Conservation (phyloP, 2,329 filamentous ascomycete species). For the Pseudodiploospora longispora region DNA sequence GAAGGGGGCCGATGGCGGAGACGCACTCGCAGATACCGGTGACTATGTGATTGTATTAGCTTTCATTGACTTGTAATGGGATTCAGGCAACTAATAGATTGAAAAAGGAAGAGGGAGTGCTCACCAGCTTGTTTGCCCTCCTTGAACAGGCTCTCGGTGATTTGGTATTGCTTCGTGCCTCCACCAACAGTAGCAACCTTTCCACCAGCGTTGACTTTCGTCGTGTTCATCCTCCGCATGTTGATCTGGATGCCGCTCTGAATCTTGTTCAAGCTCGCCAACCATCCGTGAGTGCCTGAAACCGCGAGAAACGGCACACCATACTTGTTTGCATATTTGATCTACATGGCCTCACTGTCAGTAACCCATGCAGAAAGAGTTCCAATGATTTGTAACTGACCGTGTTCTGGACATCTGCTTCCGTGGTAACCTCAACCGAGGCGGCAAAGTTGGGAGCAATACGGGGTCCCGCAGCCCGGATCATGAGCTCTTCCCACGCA, state of each 20-base stretch:
- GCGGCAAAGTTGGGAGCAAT: no score
- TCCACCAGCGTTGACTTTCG: constrained; percentile 33
- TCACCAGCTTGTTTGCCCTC: constrained; percentile 42
- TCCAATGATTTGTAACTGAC: no score
- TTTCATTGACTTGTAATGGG: constrained; percentile 14
- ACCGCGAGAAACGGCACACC: constrained; percentile 43
- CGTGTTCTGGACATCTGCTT: no score
- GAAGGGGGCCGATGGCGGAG: constrained; percentile 37
- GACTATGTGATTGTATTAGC: constrained; percentile 16
- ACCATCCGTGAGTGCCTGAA: constrained; percentile 44
- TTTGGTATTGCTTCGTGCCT: constrained; percentile 35
- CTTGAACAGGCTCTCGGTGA: constrained; percentile 41
- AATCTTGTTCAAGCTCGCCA: constrained; percentile 41
- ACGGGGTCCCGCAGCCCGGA: no score
- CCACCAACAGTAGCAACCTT: constrained; percentile 40
- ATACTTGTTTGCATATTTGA: background rate
- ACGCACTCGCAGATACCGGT: constrained; percentile 47
- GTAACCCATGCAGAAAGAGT: no score
- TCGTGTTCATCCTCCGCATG: constrained; percentile 33
- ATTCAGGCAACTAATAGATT: no score
- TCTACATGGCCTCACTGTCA: background rate
- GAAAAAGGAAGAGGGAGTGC: constrained; percentile 1
- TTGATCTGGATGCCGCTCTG: constrained; percentile 42
- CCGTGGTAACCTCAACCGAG: no score
- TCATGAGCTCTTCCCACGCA: no score